A percentile compares a stretch with the other conserved stretches of the same genome.
Conservation (phyloP, 371 early-diverging fungal species). For the Mucor velutinosus region DNA sequence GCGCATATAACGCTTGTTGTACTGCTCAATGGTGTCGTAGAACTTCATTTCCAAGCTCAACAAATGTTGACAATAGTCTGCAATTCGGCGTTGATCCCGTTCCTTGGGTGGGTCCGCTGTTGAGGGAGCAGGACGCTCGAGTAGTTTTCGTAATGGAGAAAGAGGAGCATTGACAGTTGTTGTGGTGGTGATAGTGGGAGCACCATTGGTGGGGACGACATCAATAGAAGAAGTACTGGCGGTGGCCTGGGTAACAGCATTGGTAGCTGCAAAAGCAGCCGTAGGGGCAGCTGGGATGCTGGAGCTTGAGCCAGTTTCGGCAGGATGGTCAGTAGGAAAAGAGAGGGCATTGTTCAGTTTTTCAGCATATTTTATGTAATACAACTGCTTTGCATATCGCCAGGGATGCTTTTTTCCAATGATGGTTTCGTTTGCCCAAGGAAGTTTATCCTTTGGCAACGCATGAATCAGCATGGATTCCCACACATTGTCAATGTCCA, state of each 20-base stretch:
- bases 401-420: not conserved
- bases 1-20: conserved; percentile 16
- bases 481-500: conserved; percentile 1
- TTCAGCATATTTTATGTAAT: not conserved
- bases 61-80: not conserved
- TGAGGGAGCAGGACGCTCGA: not conserved
- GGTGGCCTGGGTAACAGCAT: not conserved
- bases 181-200: not conserved
- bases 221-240: not conserved
- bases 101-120: not conserved
- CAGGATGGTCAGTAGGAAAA: not conserved
- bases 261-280: not conserved
- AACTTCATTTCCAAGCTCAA: conserved; percentile 10
- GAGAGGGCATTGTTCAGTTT: not conserved
- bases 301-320: not conserved
- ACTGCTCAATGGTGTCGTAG: conserved; percentile 17
- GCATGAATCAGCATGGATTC: conserved; percentile 4
- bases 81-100: not conserved
- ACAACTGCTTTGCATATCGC: not conserved
- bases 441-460: not conserved
- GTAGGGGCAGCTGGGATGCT: not conserved
- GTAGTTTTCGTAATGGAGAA: too few species aligned
- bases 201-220: not conserved
- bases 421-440: conserved; percentile 2
- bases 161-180: not conserved